phyloP scores from a whole-genome alignment of 2,329 filamentous ascomycete species.

The Sporothrix dimorphospora region DNA sequence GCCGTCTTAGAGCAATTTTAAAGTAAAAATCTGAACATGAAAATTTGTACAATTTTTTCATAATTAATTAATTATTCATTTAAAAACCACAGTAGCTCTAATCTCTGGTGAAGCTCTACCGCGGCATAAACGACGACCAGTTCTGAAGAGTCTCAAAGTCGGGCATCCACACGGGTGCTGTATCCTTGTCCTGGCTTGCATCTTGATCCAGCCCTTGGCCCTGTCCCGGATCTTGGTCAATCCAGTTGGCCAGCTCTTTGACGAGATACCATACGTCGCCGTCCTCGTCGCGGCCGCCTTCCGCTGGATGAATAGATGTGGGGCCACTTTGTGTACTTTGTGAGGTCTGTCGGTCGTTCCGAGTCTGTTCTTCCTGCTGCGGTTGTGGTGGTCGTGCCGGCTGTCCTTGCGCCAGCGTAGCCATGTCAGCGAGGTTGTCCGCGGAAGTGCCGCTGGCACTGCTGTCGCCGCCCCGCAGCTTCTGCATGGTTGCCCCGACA shows the following conservation, averaged over 20 bases:
- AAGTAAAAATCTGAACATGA: too few relatives aligned
- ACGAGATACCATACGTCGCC: conserved; percentile 22
- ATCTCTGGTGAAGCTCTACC: not conserved
- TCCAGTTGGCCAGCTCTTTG: conserved; percentile 28
- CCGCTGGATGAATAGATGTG: not conserved
- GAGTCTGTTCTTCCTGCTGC: not conserved
- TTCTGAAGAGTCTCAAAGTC: conserved; percentile 27
- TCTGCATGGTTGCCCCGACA: conserved; percentile 51
- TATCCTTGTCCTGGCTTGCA: not conserved
- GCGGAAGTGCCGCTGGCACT: not conserved
- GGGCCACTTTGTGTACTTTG: not conserved
- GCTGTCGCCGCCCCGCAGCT: not conserved
- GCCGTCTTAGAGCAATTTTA: too few relatives aligned
- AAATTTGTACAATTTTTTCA: too few relatives aligned
- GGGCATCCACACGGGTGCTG: conserved; percentile 26
- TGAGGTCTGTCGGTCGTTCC: not conserved
- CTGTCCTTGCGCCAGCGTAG: not conserved
- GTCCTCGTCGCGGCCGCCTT: not conserved
- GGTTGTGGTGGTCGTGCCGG: not conserved
- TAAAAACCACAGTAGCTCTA: too few relatives aligned
- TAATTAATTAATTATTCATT: too few relatives aligned
- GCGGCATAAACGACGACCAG: not conserved
- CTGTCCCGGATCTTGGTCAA: conserved; percentile 10
- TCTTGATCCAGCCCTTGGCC: not conserved
- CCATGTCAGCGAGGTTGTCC: not conserved